Evolutionary conservation across 129 eudicot species (phyloP).

Genomic region (Erigeron canadensis): DNA sequence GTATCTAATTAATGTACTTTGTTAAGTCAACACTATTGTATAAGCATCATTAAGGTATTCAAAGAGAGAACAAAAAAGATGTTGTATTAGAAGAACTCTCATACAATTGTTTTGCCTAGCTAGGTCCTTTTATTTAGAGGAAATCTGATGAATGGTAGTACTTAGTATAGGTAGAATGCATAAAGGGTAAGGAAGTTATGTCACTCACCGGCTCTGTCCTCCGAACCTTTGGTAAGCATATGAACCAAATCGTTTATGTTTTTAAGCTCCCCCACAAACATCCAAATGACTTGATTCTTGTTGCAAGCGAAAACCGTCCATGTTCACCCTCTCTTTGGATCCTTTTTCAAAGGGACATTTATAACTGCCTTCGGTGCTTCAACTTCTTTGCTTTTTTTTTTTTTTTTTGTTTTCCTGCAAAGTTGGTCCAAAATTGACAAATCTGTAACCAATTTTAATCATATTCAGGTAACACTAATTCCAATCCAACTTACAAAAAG

Average conservation of each 20-base stretch:
- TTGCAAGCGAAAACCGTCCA: constrained; percentile 37
- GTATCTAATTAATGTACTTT: no score
- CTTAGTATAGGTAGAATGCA: constrained; percentile 1
- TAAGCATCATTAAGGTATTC: no score
- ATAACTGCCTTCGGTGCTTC: background rate
- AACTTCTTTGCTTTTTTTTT: no score
- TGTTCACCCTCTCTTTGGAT: constrained; percentile 35
- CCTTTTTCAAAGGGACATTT: background rate
- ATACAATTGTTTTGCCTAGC: no score
- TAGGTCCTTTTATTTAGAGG: background rate
- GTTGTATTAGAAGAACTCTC: no score
- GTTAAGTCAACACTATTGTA: no score
- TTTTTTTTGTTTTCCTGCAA: no score
- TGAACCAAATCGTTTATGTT: constrained; percentile 44
- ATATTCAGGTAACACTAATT: no score
- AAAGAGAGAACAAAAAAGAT: no score
- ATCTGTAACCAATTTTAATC: no score
- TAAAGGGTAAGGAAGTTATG: background rate
- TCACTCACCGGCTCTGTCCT: constrained; percentile 59
- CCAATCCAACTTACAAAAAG: background rate
- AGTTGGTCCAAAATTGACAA: no score
- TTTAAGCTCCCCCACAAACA: background rate
- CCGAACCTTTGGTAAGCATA: constrained; percentile 62
- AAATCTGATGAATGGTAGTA: no score
- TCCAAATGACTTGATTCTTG: constrained; percentile 20